Percentiles rank a stretch among this genome's conserved stretches.
These are phyloP conservation scores for Blastocystis sp. DNA, from an alignment of 352 stramenopile genomes.

Conservation along the genomic window DNA sequence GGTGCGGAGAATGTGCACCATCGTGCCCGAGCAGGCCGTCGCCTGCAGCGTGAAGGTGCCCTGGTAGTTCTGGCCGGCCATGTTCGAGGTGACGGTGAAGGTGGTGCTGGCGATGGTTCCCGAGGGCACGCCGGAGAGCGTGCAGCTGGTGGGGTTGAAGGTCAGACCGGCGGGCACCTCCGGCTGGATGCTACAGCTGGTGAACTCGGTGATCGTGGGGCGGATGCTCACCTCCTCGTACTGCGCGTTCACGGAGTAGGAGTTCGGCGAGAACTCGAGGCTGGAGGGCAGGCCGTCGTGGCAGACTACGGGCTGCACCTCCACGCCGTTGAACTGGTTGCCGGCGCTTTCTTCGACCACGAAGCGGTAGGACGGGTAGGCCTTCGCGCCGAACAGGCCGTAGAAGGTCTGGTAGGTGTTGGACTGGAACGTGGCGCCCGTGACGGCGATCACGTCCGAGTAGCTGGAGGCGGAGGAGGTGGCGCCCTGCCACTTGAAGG, in stretches of 20 bases:
- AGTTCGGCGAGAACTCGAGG: background rate
- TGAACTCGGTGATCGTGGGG: too few species aligned
- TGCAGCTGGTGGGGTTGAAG: background rate
- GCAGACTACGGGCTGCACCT: constrained; percentile 53
- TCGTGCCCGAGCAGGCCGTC: background rate
- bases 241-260: constrained; percentile 9
- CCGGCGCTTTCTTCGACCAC: background rate
- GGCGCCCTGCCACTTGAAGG: background rate
- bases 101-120: background rate
- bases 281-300: background rate
- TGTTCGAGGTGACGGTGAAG: background rate
- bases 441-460: background rate
- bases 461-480: background rate
- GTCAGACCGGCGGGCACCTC: constrained; percentile 4
- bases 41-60: background rate
- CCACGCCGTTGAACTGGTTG: background rate
- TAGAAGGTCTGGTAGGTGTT: too few species aligned
- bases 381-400: background rate
- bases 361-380: constrained; percentile 14
- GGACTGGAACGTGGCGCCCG: background rate
- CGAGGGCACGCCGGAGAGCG: background rate
- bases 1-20: constrained; percentile 17
- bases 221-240: background rate
- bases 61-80: background rate
- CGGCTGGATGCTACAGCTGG: background rate